Base-by-base conservation (phyloP, 345 rosid species). In the Hibiscus syriacus region DNA sequence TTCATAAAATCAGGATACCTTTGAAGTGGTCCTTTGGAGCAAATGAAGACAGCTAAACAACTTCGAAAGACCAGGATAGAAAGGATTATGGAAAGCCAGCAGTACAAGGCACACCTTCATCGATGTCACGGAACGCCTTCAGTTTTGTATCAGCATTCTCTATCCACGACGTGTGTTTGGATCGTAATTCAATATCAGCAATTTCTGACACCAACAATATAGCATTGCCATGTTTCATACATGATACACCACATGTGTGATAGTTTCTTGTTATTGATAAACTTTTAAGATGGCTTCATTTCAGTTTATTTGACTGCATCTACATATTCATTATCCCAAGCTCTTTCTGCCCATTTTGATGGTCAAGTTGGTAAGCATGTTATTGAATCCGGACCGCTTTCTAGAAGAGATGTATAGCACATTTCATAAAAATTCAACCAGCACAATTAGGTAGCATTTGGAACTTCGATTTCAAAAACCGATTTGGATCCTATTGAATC, bases 101-200 rank as follows among this genome's bases (percentile, higher is more conserved):
- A 67, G 25, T 19, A 27, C 0, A 53, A 34, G 12, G 52, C 46
- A 70, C 70, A 92, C 97, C 97, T 84, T 79, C 76, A 68, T 92
- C 96, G 13, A 92, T 81, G 50, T 88, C 89, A 11, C 89, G 80
- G 64, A 92, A 93, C 10, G 92, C 84, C 78, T 71, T 85, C 80
- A 90, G 70, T 79, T 76, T 85, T 71, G 96, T 93, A 80, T 82
- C 80, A 46, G 88, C 85, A 68, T 78, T 84, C 70, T 86, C 83
- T 67, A 87, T 68, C 97, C 97, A 90, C 43, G 50, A 92, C 84
- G 73, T 92, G 87, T 63, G 67, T 92, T 90, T 11, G 98, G 92
- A 81, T 92, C 96, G 90, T 41, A 66, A 17, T 38, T 49, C 66
- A 62, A 23, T 58, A 11, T 43, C 22, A 20, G 70, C 20, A 12